These are phyloP conservation scores for Globisporangium rhizosaccharum DNA, from an alignment of 352 stramenopile genomes.

Conservation along the genomic window DNA sequence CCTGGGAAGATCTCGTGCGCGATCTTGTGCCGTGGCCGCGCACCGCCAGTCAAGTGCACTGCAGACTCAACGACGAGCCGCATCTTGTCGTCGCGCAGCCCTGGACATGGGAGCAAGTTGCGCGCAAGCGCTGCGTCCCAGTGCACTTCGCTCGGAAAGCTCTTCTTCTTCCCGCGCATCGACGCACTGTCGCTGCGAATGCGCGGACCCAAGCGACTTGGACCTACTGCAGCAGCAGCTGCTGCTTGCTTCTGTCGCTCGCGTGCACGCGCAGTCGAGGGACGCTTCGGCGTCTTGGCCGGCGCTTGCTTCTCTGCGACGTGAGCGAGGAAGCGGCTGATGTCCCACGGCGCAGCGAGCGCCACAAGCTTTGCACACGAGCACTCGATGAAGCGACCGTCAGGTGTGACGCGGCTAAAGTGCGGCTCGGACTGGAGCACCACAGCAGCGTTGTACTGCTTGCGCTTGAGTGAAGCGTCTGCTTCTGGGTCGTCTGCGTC, in stretches of 20 bases:
- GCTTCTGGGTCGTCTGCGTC: neutral
- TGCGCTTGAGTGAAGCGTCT: neutral
- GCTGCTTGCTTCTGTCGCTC: constrained; percentile 1
- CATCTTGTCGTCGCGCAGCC: constrained; percentile 54
- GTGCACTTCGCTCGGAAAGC: constrained; percentile 43
- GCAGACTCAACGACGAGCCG: constrained; percentile 43
- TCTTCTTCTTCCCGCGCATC: constrained; percentile 26
- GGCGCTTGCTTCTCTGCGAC: constrained; percentile 45
- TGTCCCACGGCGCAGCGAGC: constrained; percentile 41
- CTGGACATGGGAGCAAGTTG: constrained; percentile 53
- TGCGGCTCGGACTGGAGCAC: constrained; percentile 32
- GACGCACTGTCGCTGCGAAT: neutral
- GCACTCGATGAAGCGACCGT: constrained; percentile 65
- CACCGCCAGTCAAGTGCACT: constrained; percentile 61
- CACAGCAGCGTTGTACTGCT: constrained; percentile 28
- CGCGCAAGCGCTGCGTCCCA: constrained; percentile 44
- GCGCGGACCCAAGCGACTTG: too few species aligned
- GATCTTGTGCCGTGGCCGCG: constrained; percentile 53
- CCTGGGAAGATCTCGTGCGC: constrained; percentile 68
- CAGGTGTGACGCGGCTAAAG: constrained; percentile 55
- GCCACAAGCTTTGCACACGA: constrained; percentile 58
- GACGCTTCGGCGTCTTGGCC: constrained; percentile 20
- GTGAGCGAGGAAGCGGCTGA: constrained; percentile 57
- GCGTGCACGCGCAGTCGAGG: neutral
- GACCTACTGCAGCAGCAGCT: neutral